These are phyloP conservation scores for Penicillium expansum DNA, from an alignment of 2,329 filamentous ascomycete species.

Conservation along the genomic window DNA sequence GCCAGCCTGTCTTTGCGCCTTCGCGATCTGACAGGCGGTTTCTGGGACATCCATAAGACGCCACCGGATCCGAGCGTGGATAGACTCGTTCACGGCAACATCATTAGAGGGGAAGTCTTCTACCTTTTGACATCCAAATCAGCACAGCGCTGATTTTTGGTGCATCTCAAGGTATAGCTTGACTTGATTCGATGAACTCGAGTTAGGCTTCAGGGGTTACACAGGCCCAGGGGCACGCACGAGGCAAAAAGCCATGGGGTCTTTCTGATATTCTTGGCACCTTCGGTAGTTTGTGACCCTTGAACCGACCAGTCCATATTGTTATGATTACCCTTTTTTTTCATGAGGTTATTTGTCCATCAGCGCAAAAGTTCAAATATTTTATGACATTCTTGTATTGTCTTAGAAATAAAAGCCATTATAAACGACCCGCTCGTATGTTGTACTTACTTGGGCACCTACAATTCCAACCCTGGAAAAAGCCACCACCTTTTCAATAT, in stretches of 20 bases:
- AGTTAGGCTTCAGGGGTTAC: slow-evolving; percentile 10
- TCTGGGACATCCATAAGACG: slow-evolving; percentile 30
- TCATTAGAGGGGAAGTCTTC: slow-evolving; percentile 10
- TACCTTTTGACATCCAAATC: slow-evolving; percentile 9
- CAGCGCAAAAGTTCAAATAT: slow-evolving; percentile 20
- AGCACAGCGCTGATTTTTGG: slow-evolving; percentile 12
- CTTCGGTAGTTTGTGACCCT: slow-evolving; percentile 8
- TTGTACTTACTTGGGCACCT: not conserved
- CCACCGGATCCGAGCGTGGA: slow-evolving; percentile 20
- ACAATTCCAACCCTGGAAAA: not conserved
- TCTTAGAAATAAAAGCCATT: not conserved
- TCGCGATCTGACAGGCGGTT: slow-evolving; percentile 27
- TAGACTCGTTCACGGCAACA: slow-evolving; percentile 21
- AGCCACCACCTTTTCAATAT: slow-evolving; percentile 9
- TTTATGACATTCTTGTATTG: slow-evolving; percentile 2
- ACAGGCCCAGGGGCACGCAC: slow-evolving; percentile 7
- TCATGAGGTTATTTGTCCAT: slow-evolving; percentile 11
- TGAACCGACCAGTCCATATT: slow-evolving; percentile 25
- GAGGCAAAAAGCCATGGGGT: slow-evolving; percentile 5
- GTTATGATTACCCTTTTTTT: slow-evolving; percentile 23
- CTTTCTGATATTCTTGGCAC: slow-evolving; percentile 9
- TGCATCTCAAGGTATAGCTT: not conserved
- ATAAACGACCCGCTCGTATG: not conserved
- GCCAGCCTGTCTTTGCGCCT: slow-evolving; percentile 16
- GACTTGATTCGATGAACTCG: slow-evolving; percentile 18